Evolutionary conservation across 345 rosid species (phyloP).

Genomic region (Linum tenue): DNA sequence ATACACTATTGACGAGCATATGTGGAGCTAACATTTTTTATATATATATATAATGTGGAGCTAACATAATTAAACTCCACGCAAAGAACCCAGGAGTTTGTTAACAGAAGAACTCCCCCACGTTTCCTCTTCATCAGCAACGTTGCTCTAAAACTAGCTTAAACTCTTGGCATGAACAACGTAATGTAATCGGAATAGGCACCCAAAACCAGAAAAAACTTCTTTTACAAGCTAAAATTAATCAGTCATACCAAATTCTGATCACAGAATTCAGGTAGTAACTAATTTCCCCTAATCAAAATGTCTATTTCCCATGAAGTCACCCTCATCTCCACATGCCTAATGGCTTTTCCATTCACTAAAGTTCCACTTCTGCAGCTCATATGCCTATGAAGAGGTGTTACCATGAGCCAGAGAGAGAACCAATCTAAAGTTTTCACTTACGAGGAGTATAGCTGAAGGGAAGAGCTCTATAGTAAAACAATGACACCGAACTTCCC

Average conservation of each 20-base stretch:
- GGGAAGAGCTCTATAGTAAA: background rate
- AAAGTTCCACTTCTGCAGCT: background rate
- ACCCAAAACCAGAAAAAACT: too few relatives aligned
- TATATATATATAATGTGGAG: too few relatives aligned
- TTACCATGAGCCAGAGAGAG: background rate
- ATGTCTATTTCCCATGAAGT: background rate
- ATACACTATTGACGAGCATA: too few relatives aligned
- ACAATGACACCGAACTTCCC: background rate
- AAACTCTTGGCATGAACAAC: background rate
- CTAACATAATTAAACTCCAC: too few relatives aligned
- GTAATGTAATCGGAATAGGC: too few relatives aligned
- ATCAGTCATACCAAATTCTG: background rate
- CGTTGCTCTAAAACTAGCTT: background rate
- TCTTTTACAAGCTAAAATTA: too few relatives aligned
- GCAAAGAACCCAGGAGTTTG: too few relatives aligned
- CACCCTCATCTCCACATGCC: background rate
- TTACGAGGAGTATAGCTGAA: too few relatives aligned
- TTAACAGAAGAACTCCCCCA: too few relatives aligned
- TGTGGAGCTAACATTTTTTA: too few relatives aligned
- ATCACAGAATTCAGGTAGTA: background rate
- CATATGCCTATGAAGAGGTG: background rate
- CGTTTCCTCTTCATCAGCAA: too few relatives aligned
- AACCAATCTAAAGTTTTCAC: too few relatives aligned
- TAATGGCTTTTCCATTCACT: background rate
- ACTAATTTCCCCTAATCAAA: background rate